Base-by-base conservation (phyloP, 129 eudicot species). In the Chrysanthemum seticuspe region DNA sequence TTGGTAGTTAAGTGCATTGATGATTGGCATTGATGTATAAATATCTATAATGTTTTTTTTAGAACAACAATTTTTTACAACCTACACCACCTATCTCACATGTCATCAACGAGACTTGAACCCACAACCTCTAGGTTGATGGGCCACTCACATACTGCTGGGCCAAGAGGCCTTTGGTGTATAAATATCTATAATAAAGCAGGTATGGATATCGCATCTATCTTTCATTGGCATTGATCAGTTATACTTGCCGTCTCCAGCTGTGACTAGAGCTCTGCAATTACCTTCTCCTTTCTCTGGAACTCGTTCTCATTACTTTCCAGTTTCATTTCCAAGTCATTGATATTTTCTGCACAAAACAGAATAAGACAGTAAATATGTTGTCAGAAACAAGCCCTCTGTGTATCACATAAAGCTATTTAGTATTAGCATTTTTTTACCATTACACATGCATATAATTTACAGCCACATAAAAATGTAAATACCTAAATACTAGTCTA, bases 121-220 rank as follows among this genome's bases (percentile, higher is more conserved):
- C 25, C 25, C 25, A 23, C 25, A 23, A 23, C 25, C 25, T 23
- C 25, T 23, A 23, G 25, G 25, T 23, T 23, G 25, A 23, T 23
- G 25, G 25, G 21, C 21, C 21, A 21, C 21, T 21, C 21, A 21
- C 21, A 21, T 21, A 21, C 21, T 1, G 21, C 1, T 21, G 21
- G 21, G 25, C 25, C 25, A 1, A 23, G 25, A 23, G 25, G 25
- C 25, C 25, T 23, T 23, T 23, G 25, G 25, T 23, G 25, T n/a
- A 6, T 66, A 65, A 31, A 55, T 52, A 67, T 70, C 58, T 56
- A 62, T 21, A 25, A 63, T 1, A 25, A 54, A 34, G 16, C 23
- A 49, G 19, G 36, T 29, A 62, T 55, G 95, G 96, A 88, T 88
- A 88, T 86, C 81, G 78, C 84, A 62, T 85, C 75, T 34, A 74